A percentile compares a stretch with the other conserved stretches of the same genome.
Evolutionary conservation across 257 asterid genomes (phyloP).

Genomic region (Forsythia suspensa): DNA sequence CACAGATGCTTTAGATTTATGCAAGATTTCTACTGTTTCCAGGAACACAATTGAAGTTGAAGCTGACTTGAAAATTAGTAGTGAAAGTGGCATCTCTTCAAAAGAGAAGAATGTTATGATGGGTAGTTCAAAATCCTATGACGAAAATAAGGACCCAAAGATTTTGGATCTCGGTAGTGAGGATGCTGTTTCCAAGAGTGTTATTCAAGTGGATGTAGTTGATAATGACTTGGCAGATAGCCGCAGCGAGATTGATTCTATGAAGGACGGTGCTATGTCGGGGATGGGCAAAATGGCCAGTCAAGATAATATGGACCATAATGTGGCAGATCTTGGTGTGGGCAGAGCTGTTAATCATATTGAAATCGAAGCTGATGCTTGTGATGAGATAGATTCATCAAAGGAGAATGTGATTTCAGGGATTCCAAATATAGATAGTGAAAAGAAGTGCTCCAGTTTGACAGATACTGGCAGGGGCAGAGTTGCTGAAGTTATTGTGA

Average conservation of each 20-base stretch:
- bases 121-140: neutral
- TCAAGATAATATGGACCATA: neutral
- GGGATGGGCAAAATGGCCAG: neutral
- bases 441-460: slow-evolving; percentile 1
- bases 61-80: slow-evolving; percentile 18
- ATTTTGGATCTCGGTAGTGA: slow-evolving; percentile 13
- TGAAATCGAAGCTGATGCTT: slow-evolving; percentile 13
- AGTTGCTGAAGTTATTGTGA: slow-evolving; percentile 3
- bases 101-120: slow-evolving; percentile 12
- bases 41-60: slow-evolving; percentile 21
- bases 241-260: neutral
- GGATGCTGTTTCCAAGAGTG: slow-evolving; percentile 19
- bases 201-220: slow-evolving; percentile 6
- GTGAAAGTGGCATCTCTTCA: neutral
- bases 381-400: neutral
- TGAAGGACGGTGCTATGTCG: neutral
- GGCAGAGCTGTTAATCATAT: neutral
- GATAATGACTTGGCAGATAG: slow-evolving; percentile 10
- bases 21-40: slow-evolving; percentile 15
- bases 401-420: slow-evolving; percentile 4
- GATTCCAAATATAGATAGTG: neutral
- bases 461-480: neutral
- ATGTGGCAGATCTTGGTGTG: slow-evolving; percentile 1
- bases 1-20: slow-evolving; percentile 18
- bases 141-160: slow-evolving; percentile 7